phyloP scores from a whole-genome alignment of 345 rosid genomes.

The Arabidopsis arenosa region DNA sequence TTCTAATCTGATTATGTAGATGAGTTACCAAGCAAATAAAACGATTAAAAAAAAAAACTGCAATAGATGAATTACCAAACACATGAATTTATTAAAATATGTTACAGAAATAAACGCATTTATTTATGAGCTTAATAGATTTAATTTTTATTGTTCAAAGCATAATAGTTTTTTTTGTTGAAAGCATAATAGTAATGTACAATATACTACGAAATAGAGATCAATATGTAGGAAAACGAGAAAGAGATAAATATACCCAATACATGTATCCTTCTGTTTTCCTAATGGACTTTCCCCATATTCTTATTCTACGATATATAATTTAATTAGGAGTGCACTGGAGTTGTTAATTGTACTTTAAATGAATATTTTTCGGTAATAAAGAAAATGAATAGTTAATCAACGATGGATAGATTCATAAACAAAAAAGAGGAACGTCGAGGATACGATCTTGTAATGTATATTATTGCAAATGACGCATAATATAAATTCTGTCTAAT shows the following conservation, averaged over 20 bases:
- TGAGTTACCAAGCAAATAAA: background rate
- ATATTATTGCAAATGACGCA: constrained; percentile 29
- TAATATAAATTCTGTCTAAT: constrained; percentile 43
- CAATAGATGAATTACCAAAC: background rate
- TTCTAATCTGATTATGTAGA: background rate
- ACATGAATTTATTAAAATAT: background rate
- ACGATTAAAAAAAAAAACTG: background rate
- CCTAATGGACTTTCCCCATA: constrained; percentile 11
- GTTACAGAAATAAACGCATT: background rate
- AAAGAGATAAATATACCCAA: constrained; percentile 7
- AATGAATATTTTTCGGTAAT: constrained; percentile 11
- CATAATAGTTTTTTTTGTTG: background rate
- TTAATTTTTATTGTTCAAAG: background rate
- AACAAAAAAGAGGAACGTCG: constrained; percentile 43
- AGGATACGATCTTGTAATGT: constrained; percentile 42
- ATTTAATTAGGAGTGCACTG: background rate
- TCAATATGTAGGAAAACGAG: background rate
- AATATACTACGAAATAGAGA: background rate
- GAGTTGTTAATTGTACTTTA: constrained; percentile 7
- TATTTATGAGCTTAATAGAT: no score
- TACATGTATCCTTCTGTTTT: constrained; percentile 11
- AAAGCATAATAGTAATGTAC: background rate
- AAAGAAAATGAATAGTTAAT: constrained; percentile 16
- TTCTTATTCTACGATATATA: constrained; percentile 27
- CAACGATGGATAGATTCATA: constrained; percentile 19